phyloP scores from a whole-genome alignment of 768 basidiomycete species.

The Xerocomellus amylosporus region DNA sequence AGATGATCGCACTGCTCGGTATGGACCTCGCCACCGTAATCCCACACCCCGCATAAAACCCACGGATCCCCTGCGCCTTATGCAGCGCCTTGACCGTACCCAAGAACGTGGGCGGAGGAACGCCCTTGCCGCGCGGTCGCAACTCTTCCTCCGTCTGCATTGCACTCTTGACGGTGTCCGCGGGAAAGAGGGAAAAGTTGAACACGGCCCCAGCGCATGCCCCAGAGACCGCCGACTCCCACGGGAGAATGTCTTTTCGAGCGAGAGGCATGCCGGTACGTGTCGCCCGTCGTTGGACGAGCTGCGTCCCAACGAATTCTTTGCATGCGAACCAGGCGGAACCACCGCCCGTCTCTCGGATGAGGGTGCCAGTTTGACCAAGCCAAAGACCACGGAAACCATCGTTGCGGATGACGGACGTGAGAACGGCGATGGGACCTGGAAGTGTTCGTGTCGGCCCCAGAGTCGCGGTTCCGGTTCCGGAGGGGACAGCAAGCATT shows the following conservation, averaged over 20 bases:
- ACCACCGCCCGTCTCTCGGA: conserved; percentile 90
- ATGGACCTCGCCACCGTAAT: conserved; percentile 83
- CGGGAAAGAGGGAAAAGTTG: conserved; percentile 90
- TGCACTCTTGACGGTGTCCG: conserved; percentile 90
- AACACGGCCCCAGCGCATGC: conserved; percentile 84
- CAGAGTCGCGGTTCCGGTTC: conserved; percentile 15
- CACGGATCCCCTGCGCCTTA: conserved; percentile 68
- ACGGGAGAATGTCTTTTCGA: conserved; percentile 56
- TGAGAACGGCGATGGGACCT: conserved; percentile 71
- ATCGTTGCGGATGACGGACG: conserved; percentile 55
- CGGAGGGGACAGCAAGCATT: conserved; percentile 53
- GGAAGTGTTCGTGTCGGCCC: conserved; percentile 42
- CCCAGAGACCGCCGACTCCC: conserved; percentile 84
- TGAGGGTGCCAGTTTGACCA: conserved; percentile 89
- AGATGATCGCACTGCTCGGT: conserved; percentile 90
- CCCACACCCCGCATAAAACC: conserved; percentile 91
- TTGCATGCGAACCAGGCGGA: conserved; percentile 91
- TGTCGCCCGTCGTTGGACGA: conserved; percentile 50
- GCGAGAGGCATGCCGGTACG: conserved; percentile 23
- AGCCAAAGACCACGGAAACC: conserved; percentile 93
- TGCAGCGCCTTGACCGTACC: conserved; percentile 71
- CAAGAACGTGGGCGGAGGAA: conserved; percentile 43
- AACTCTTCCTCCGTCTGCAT: conserved; percentile 95
- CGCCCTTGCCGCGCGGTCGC: conserved; percentile 45
- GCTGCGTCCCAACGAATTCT: conserved; percentile 64